Base-by-base conservation (phyloP, 352 stramenopile species). In the Globisporangium iwayamae region DNA sequence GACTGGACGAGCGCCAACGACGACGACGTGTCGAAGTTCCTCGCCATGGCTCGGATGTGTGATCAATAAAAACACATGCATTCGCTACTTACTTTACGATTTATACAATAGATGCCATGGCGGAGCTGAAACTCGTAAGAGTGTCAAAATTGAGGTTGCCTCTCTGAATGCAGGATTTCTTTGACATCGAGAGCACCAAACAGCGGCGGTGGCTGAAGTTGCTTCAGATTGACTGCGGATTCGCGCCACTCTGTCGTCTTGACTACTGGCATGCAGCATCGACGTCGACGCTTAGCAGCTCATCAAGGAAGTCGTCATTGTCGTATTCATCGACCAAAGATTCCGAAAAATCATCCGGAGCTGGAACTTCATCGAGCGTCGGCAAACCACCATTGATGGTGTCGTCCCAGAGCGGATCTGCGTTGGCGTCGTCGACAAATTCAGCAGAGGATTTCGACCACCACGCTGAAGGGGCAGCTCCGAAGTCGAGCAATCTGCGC, bases 201-300 rank as follows among this genome's bases (percentile, higher is more conserved):
- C 32, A 58, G 11, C 30, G 10, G 22, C 30, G 28, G 25, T 41
- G 28, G 51, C 16, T 16, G 16, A n/a, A 9, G 8, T 28, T 57
- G 54, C 20, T 60, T 34, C 54, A 34, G 46, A 28, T n/a, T 51
- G 14, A 20, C 20, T 51, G 34, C 2, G 13, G 8, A 16, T 60
- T 11, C 22, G 20, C 7, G 14, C 28, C 10, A 39, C 11, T 22
- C 14, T 41, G 7, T 22, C 28, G 18, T 14, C 25, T 0, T 28
- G 1, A 28, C 39, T 63, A 66, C 16, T 66, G 52, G 6, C 58
- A 65, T 8, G 65, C 59, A 51, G 76, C 65, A 38, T 85, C 77
- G 48, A 92, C 65, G 5, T 90, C 75, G 16, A 81, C 74, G 51
- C 64, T 85, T 10, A 91, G 52, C 16, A 89, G 52, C 39, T 89